These are phyloP conservation scores for Obba rivulosa DNA, from an alignment of 768 basidiomycete genomes.

Conservation along the genomic window DNA sequence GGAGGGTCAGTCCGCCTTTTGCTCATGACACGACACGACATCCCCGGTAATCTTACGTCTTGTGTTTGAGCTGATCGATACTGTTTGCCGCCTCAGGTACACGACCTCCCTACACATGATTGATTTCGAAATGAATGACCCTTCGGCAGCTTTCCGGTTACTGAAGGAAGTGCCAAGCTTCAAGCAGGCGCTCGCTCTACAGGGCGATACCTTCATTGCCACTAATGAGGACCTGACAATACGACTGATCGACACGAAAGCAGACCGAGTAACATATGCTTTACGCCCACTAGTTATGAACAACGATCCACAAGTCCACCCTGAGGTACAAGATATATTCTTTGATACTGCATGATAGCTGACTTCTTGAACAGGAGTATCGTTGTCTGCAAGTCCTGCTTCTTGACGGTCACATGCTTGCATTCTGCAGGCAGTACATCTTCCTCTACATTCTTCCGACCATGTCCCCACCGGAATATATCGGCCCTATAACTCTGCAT, in stretches of 20 bases:
- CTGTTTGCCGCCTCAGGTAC: conserved; percentile 2
- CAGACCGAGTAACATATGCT: background rate
- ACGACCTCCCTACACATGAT: conserved; percentile 7
- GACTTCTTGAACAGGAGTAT: conserved; percentile 27
- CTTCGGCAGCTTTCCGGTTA: background rate
- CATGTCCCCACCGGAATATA: conserved; percentile 2
- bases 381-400: conserved; percentile 37
- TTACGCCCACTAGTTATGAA: conserved; percentile 6
- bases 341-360: background rate
- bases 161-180: conserved; percentile 8
- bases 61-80: background rate
- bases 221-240: conserved; percentile 9
- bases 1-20: background rate
- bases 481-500: background rate
- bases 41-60: background rate
- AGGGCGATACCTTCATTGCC: conserved; percentile 6
- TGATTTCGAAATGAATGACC: background rate
- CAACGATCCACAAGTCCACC: conserved; percentile 9
- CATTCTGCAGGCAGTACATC: conserved; percentile 33
- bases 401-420: conserved; percentile 37
- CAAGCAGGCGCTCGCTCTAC: conserved; percentile 6
- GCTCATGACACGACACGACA: background rate
- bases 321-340: conserved; percentile 1
- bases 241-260: conserved; percentile 8
- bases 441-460: conserved; percentile 30